Conservation (phyloP, 2,329 filamentous ascomycete genomes). For the Colletotrichum tofieldiae region DNA sequence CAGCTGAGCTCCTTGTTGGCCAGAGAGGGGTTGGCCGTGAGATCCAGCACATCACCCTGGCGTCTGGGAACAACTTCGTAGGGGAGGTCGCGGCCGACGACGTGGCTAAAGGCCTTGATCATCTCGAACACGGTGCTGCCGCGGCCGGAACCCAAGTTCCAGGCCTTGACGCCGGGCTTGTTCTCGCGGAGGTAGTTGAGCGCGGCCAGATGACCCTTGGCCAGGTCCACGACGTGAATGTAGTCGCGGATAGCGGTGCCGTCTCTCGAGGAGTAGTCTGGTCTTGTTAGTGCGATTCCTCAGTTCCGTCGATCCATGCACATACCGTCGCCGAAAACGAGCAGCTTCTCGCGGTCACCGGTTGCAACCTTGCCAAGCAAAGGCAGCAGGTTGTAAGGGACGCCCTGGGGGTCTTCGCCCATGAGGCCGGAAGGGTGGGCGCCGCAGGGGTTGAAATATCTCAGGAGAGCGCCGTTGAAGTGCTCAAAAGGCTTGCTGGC, state of each 20-base stretch:
- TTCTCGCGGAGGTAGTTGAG: conserved; percentile 90
- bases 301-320: not conserved
- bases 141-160: conserved; percentile 96
- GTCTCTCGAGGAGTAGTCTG: conserved; percentile 92
- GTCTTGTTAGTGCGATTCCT: conserved; percentile 42
- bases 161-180: conserved; percentile 91
- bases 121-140: conserved; percentile 98
- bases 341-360: conserved; percentile 92
- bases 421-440: conserved; percentile 96
- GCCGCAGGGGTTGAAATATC: conserved; percentile 98
- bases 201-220: conserved; percentile 87
- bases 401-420: conserved; percentile 96
- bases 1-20: conserved; percentile 92
- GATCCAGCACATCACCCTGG: conserved; percentile 91
- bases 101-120: conserved; percentile 91
- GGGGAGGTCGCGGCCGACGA: conserved; percentile 87
- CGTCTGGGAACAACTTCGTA: conserved; percentile 90
- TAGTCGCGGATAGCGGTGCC: conserved; percentile 98
- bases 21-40: conserved; percentile 90
- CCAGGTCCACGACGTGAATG: conserved; percentile 95
- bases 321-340: conserved; percentile 94
- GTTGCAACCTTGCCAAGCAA: conserved; percentile 96
- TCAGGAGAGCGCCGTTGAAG: conserved; percentile 93
- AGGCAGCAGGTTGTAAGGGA: conserved; percentile 96
- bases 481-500: conserved; percentile 82